These are phyloP conservation scores for Peniophora sp. DNA, from an alignment of 1,284 basidiomycete genomes.

Conservation along the genomic window DNA sequence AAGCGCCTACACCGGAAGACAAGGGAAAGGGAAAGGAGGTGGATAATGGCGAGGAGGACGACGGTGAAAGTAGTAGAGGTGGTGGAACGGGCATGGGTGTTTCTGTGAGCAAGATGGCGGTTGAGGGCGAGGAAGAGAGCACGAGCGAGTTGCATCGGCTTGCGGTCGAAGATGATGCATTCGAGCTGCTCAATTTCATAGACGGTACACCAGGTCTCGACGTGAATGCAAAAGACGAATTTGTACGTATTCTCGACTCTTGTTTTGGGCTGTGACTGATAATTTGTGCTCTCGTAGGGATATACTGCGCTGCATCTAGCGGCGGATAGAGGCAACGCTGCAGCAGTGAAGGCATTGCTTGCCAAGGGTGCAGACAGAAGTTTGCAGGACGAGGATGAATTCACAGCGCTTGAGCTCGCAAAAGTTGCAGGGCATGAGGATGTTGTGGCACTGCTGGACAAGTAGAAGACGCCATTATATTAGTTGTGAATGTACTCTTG, in stretches of 20 bases:
- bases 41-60: conserved; percentile 10
- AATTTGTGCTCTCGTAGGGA: conserved; percentile 42
- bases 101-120: conserved; percentile 54
- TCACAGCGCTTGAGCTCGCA: conserved; percentile 62
- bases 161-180: conserved; percentile 49
- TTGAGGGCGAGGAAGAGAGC: conserved; percentile 27
- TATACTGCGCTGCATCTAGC: conserved; percentile 84
- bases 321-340: conserved; percentile 66
- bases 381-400: conserved; percentile 71
- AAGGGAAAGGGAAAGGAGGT: neutral
- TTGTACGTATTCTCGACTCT: conserved; percentile 38
- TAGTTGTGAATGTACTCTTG: neutral
- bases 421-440: conserved; percentile 56
- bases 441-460: conserved; percentile 43
- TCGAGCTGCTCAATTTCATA: conserved; percentile 40
- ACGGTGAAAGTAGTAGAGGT: conserved; percentile 11
- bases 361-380: conserved; percentile 53
- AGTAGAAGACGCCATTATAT: neutral
- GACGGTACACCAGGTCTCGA: conserved; percentile 27
- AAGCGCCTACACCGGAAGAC: neutral
- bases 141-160: conserved; percentile 49
- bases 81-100: conserved; percentile 48
- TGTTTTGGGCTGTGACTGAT: neutral
- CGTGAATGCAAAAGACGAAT: conserved; percentile 48
- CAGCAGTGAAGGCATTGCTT: conserved; percentile 55